Conservation (phyloP, 768 basidiomycete species). For the Amylocystis lapponica region DNA sequence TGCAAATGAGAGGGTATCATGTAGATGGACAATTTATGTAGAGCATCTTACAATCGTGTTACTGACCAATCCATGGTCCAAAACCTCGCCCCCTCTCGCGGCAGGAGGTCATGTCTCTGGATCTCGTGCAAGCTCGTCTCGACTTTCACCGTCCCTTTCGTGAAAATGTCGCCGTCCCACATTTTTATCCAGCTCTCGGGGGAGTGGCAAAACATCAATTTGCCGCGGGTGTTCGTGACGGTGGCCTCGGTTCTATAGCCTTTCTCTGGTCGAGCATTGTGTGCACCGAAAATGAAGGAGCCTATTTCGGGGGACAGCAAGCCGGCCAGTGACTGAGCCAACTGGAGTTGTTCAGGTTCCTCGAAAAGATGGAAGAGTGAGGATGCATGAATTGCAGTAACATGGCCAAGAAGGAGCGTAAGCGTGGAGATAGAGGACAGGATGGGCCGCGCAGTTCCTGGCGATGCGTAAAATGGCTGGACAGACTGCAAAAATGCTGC, state of each 20-base stretch:
- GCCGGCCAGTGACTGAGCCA: constrained; percentile 34
- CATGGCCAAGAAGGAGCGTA: constrained; percentile 38
- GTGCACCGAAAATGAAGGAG: constrained; percentile 39
- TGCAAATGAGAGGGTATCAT: background rate
- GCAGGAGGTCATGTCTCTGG: background rate
- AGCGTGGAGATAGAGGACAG: constrained; percentile 33
- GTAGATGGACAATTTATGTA: no score
- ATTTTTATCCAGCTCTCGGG: constrained; percentile 30
- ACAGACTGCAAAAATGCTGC: constrained; percentile 29
- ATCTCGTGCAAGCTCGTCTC: constrained; percentile 11
- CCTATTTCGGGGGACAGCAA: constrained; percentile 36
- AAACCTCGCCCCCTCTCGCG: background rate
- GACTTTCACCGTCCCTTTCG: constrained; percentile 27
- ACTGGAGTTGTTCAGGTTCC: constrained; percentile 31
- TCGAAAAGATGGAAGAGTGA: constrained; percentile 48
- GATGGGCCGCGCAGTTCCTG: constrained; percentile 12
- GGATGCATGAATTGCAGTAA: constrained; percentile 45
- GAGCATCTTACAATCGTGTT: background rate
- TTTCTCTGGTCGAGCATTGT: constrained; percentile 27
- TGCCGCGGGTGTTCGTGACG: background rate
- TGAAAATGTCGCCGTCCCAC: constrained; percentile 33
- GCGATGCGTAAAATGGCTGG: background rate
- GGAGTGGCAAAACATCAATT: constrained; percentile 27
- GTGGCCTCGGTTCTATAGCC: constrained; percentile 10
- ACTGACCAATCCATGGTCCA: background rate